Evolutionary conservation across 2,329 filamentous ascomycete genomes (phyloP).

Genomic region (Trichophyton simii): DNA sequence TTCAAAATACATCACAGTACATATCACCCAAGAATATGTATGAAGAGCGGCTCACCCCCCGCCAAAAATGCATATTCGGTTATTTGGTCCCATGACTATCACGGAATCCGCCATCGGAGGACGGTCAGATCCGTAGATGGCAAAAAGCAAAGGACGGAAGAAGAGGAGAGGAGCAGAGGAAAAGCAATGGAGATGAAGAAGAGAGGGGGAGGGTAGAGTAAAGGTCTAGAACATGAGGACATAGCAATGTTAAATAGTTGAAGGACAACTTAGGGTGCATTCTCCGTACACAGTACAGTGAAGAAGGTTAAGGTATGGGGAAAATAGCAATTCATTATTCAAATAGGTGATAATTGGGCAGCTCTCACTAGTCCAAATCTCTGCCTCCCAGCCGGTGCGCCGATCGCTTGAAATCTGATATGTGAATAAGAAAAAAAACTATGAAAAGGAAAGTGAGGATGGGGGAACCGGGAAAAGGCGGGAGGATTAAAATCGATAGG

Average conservation of each 20-base stretch:
- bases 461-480: background rate
- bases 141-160: background rate
- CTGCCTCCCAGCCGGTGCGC: background rate
- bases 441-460: background rate
- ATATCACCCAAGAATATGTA: no score
- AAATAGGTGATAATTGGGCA: background rate
- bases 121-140: background rate
- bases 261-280: background rate
- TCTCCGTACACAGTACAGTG: background rate
- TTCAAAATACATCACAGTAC: no score
- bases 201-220: background rate
- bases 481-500: constrained; percentile 2
- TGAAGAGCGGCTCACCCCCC: background rate
- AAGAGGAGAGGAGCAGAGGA: background rate
- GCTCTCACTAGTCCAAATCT: background rate
- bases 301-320: background rate
- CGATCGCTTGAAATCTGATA: background rate
- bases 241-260: background rate
- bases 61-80: background rate
- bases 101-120: background rate
- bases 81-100: background rate
- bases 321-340: background rate
- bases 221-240: background rate
- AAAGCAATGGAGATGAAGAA: background rate
- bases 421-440: background rate